These are phyloP conservation scores for Sphaceloma murrayae DNA, from an alignment of 2,329 filamentous ascomycete species.

Conservation along the genomic window DNA sequence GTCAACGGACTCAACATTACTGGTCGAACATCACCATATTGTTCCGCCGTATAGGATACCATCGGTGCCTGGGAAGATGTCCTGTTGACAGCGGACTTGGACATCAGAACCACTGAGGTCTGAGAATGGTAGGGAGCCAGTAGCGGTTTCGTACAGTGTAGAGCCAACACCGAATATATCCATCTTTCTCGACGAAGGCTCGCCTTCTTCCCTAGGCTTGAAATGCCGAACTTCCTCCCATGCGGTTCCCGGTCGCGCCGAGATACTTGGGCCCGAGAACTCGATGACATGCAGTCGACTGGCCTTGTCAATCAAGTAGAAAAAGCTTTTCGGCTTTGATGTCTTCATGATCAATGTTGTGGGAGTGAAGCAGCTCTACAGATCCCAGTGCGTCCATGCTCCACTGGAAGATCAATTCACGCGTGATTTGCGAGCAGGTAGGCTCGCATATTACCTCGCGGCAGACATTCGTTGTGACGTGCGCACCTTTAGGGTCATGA, in stretches of 20 bases:
- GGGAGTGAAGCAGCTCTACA: not conserved
- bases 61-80: not conserved
- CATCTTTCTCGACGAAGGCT: not conserved
- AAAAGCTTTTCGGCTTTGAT: slow-evolving; percentile 5
- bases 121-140: not conserved
- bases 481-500: no score
- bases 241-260: not conserved
- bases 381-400: slow-evolving; percentile 1
- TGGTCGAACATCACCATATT: not conserved
- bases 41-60: not conserved
- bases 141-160: slow-evolving; percentile 1
- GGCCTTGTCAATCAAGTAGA: not conserved
- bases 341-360: not conserved
- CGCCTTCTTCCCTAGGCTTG: not conserved
- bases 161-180: not conserved
- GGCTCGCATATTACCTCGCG: not conserved
- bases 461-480: no score
- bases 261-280: not conserved
- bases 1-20: not conserved
- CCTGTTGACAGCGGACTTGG: not conserved
- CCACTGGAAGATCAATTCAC: not conserved
- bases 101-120: not conserved
- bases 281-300: not conserved
- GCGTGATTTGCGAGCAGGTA: not conserved
- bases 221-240: not conserved